phyloP scores from a whole-genome alignment of 2,329 filamentous ascomycete genomes.

The Aspergillus tubingensis region DNA sequence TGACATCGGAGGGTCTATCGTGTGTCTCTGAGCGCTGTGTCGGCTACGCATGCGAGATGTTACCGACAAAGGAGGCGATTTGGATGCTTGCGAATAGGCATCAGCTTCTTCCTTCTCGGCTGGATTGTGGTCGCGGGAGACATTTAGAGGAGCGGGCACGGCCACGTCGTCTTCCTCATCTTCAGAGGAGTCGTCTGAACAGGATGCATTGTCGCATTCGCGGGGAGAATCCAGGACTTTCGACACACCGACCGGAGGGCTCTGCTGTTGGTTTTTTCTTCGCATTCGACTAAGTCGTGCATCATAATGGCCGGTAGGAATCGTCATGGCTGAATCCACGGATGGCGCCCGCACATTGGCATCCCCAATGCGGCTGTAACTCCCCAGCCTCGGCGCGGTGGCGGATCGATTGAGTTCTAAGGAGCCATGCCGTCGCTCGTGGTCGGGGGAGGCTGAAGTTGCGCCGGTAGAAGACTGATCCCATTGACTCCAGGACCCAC shows the following conservation, averaged over 20 bases:
- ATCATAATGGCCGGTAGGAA: slow-evolving; percentile 36
- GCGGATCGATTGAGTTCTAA: slow-evolving; percentile 14
- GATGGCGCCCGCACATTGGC: slow-evolving; percentile 6
- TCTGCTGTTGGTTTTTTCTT: slow-evolving; percentile 9
- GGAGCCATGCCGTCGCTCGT: slow-evolving; percentile 17
- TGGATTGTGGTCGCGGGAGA: slow-evolving; percentile 4
- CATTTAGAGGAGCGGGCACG: slow-evolving; percentile 3
- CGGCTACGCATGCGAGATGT: slow-evolving; percentile 40
- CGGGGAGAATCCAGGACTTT: slow-evolving; percentile 2
- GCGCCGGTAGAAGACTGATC: slow-evolving; percentile 27
- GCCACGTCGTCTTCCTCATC: slow-evolving; percentile 27
- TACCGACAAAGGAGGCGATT: slow-evolving; percentile 39
- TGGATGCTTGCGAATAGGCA: slow-evolving; percentile 29
- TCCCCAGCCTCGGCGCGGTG: slow-evolving; percentile 5
- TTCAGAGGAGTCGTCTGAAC: slow-evolving; percentile 22
- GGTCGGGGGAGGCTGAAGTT: slow-evolving; percentile 8
- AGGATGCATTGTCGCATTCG: slow-evolving; percentile 11
- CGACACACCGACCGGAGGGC: neutral
- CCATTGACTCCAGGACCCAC: slow-evolving; percentile 47
- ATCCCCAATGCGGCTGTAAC: neutral
- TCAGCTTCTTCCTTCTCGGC: slow-evolving; percentile 17
- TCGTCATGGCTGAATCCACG: slow-evolving; percentile 19
- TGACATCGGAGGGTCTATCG: slow-evolving; percentile 29
- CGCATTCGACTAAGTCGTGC: slow-evolving; percentile 28
- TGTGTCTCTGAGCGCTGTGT: slow-evolving; percentile 34